phyloP scores from a whole-genome alignment of 768 basidiomycete genomes.

The Lentinula boryana region DNA sequence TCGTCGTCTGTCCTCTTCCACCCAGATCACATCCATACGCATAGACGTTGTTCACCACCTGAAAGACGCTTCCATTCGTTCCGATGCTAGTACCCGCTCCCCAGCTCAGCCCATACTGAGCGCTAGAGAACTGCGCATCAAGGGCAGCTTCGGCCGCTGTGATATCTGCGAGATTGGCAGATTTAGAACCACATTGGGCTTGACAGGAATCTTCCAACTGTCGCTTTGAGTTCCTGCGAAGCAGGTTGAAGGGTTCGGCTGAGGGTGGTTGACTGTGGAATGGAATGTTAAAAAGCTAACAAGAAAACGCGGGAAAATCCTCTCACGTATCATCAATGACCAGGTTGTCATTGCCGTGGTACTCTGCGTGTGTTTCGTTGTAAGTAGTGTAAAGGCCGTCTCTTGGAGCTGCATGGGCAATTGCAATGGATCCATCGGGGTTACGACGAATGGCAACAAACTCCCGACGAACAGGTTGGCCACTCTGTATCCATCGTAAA shows the following conservation, averaged over 20 bases:
- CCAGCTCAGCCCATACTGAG: not conserved
- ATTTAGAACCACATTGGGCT: not conserved
- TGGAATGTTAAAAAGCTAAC: not conserved
- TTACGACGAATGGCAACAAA: not conserved
- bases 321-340: not conserved
- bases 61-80: not conserved
- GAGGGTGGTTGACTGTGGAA: not conserved
- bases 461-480: not conserved
- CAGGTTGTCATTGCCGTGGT: not conserved
- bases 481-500: not conserved
- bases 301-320: too few species aligned
- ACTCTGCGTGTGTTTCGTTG: not conserved
- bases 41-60: not conserved
- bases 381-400: not conserved
- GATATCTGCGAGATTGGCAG: not conserved
- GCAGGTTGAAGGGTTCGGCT: not conserved
- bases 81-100: not conserved
- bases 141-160: not conserved
- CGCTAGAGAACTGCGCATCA: not conserved
- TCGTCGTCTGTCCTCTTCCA: not conserved
- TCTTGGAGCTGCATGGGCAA: not conserved
- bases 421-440: not conserved
- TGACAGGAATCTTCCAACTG: not conserved
- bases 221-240: not conserved
- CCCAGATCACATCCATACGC: not conserved